Conservation (phyloP, 345 rosid genomes). For the Brassica carinata region DNA sequence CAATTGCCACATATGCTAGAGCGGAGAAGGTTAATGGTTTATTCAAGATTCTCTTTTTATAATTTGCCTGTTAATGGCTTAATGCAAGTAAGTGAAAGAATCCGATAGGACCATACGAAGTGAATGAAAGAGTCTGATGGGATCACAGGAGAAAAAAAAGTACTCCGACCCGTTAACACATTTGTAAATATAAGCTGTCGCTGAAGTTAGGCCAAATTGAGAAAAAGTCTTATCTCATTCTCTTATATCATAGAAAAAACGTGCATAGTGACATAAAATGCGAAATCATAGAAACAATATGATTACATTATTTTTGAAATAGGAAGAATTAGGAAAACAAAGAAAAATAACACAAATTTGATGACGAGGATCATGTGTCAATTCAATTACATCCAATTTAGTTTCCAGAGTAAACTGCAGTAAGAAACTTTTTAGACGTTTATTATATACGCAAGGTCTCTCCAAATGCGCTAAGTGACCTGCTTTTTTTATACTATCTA, state of each 20-base stretch:
- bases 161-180: too few relatives aligned
- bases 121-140: too few relatives aligned
- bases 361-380: not conserved
- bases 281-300: not conserved
- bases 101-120: too few relatives aligned
- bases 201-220: not conserved
- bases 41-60: too few relatives aligned
- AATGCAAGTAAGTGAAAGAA: too few relatives aligned
- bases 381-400: slow-evolving; percentile 2
- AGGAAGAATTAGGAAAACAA: not conserved
- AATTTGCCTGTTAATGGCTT: too few relatives aligned
- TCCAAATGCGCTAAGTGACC: slow-evolving; percentile 87
- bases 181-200: too few relatives aligned
- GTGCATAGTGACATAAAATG: not conserved
- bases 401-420: slow-evolving; percentile 44
- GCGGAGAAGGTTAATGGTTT: too few relatives aligned
- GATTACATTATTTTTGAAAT: not conserved
- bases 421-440: slow-evolving; percentile 66
- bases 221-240: not conserved
- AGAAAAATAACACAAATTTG: not conserved
- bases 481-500: slow-evolving; percentile 64
- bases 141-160: too few relatives aligned
- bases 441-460: slow-evolving; percentile 79
- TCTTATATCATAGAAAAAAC: not conserved
- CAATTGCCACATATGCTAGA: not conserved